Conservation (phyloP, 441 rosid genomes). For the Populus hybrid region DNA sequence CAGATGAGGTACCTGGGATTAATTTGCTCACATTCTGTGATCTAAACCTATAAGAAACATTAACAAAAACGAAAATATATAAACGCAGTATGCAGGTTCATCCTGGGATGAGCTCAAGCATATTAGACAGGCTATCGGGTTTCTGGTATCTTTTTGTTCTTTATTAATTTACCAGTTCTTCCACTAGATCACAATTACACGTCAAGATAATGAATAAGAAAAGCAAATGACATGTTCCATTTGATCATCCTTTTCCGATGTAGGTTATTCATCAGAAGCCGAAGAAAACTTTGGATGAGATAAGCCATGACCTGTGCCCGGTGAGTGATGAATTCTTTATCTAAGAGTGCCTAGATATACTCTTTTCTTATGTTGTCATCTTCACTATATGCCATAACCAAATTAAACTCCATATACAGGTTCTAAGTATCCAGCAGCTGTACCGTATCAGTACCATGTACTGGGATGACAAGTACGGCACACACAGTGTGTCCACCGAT, state of each 20-base stretch:
- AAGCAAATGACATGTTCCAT: too few species aligned
- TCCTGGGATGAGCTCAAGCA: slow-evolving; percentile 96
- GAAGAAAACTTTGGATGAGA: slow-evolving; percentile 90
- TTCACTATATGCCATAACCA: not conserved
- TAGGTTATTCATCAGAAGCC: slow-evolving; percentile 98
- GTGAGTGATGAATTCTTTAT: slow-evolving; percentile 37
- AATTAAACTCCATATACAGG: slow-evolving; percentile 39
- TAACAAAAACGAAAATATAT: slow-evolving; percentile 3
- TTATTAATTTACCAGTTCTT: slow-evolving; percentile 4
- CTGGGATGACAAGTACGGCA: slow-evolving; percentile 99
- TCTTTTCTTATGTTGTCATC: not conserved
- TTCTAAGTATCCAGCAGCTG: slow-evolving; percentile 91
- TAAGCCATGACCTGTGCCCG: slow-evolving; percentile 93
- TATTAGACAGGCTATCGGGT: slow-evolving; percentile 93
- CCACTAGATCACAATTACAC: slow-evolving; percentile 3
- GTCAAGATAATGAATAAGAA: not conserved
- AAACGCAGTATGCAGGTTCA: slow-evolving; percentile 77
- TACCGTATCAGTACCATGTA: slow-evolving; percentile 98
- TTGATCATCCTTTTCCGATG: slow-evolving; percentile 12
- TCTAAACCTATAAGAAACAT: not conserved
- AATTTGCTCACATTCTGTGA: slow-evolving; percentile 5
- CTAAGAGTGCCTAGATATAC: not conserved
- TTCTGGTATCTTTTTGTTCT: slow-evolving; percentile 55
- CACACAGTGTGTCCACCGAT: slow-evolving; percentile 86
- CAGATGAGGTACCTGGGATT: slow-evolving; percentile 70